Evolutionary conservation across 768 basidiomycete species (phyloP), one percentile per base, ranked within the genome.

Genomic region (Mycena amicta): DNA sequence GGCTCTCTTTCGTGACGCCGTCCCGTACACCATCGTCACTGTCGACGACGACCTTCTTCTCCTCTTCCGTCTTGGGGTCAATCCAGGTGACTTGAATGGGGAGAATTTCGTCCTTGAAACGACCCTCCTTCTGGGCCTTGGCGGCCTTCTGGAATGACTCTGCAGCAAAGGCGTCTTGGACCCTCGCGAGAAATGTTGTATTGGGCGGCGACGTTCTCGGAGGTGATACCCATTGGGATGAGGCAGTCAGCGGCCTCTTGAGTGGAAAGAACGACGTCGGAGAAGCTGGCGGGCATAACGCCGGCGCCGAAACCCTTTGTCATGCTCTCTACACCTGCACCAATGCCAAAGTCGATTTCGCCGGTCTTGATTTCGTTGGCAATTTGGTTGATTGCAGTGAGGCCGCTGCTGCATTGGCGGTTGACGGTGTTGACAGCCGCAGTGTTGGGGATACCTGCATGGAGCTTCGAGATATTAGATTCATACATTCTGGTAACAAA

Each of bases 261-360:
- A 73, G 81, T 85, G 30, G 78, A 65, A 59, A 90, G 80, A 46
- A 95, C 78, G 47, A 81, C 79, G 23, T 90, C 85, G 2, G 89
- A 87, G 72, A 80, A 86, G 51, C 73, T 77, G 52, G 84, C 78
- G 8, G 86, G 80, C 50, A 82, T 73, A 5, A 85, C 78, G 53
- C 77, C 73, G 27, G 83, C 72, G 27, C 89, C 90, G 72, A 79
- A 92, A 29, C 89, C 89, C 67, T 82, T 80, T 1, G 90, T 90
- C 95, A 97, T 97, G 56, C 87, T 89, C 75, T 97, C 93, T 18
- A 92, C 91, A 58, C 93, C 94, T 40, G 92, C 67, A 88, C 92
- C 93, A 53, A 96, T 91, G 40, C 94, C 94, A 64, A 95, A 86
- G 67, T 92, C 87, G 62, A 95, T 95, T 75, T 93, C 88, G 1